Evolutionary conservation across 192 early-diverging fungal genomes (phyloP).

Genomic region (Gaertneriomyces semiglobifer): DNA sequence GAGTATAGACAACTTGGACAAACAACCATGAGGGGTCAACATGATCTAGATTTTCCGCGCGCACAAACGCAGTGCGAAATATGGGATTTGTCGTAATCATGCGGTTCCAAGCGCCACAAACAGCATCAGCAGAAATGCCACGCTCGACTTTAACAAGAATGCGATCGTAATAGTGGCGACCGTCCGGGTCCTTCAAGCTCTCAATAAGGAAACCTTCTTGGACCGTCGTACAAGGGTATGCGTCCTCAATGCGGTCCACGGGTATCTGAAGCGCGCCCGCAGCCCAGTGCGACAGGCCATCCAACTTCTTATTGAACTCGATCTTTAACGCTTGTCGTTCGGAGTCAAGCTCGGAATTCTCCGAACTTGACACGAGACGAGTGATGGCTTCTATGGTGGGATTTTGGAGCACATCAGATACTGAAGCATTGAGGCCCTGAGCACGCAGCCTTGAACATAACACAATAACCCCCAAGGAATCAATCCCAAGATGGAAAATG

Average conservation of each 20-base stretch:
- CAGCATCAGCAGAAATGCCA: not conserved
- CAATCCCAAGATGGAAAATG: constrained; percentile 15
- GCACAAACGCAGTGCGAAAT: constrained; percentile 3
- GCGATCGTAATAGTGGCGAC: constrained; percentile 5
- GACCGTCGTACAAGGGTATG: constrained; percentile 19
- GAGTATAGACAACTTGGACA: not conserved
- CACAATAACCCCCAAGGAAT: constrained; percentile 9
- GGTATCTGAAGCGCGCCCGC: not conserved
- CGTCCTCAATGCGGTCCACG: not conserved
- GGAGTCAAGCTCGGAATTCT: not conserved
- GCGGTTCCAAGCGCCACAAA: not conserved
- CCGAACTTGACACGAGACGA: not conserved
- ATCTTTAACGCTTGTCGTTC: not conserved
- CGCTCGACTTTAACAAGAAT: not conserved
- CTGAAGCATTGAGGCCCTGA: not conserved
- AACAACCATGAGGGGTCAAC: not conserved
- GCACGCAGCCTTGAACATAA: not conserved
- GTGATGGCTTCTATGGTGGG: constrained; percentile 8
- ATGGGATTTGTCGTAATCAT: not conserved
- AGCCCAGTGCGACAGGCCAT: not conserved
- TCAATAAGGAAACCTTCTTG: constrained; percentile 30
- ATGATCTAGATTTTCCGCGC: not conserved
- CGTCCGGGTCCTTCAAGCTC: not conserved
- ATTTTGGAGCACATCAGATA: constrained; percentile 7
- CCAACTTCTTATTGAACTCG: not conserved